phyloP scores from a whole-genome alignment of 2,329 filamentous ascomycete genomes.

The Cercospora sp. region DNA sequence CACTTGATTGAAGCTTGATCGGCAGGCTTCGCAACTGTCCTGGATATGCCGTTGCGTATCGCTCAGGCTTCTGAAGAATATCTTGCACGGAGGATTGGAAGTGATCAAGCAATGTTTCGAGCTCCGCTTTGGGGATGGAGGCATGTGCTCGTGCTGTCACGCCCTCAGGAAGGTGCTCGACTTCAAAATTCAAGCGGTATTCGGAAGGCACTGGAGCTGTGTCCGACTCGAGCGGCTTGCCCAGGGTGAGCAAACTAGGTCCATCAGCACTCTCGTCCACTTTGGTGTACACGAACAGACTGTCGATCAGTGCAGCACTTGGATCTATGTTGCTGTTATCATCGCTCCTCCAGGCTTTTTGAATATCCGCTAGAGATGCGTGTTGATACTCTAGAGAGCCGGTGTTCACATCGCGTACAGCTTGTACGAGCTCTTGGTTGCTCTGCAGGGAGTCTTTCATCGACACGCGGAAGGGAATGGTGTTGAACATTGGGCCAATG shows the following conservation, averaged over 20 bases:
- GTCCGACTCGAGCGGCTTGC: conserved; percentile 16
- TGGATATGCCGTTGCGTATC: conserved; percentile 18
- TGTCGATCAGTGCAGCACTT: conserved; percentile 16
- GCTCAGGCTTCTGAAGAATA: conserved; percentile 14
- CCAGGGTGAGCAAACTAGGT: conserved; percentile 9
- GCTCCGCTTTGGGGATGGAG: conserved; percentile 6
- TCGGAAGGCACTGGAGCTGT: conserved; percentile 21
- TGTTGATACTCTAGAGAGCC: conserved; percentile 20
- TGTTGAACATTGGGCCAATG: conserved; percentile 24
- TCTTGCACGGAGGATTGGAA: conserved; percentile 15
- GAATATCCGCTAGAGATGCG: conserved; percentile 20
- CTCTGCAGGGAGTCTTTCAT: conserved; percentile 18
- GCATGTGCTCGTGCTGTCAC: conserved; percentile 16
- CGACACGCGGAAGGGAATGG: conserved; percentile 18
- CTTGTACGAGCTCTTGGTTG: conserved; percentile 12
- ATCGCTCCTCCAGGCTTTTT: conserved; percentile 18
- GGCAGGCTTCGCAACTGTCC: conserved; percentile 16
- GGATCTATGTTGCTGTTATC: not conserved
- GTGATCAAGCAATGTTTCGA: conserved; percentile 15
- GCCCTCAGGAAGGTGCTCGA: conserved; percentile 17
- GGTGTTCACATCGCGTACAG: conserved; percentile 11
- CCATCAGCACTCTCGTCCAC: not conserved
- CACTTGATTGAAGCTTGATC: not conserved
- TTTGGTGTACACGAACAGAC: conserved; percentile 21
- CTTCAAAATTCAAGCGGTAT: conserved; percentile 22